These are phyloP conservation scores for Postia placenta DNA, from an alignment of 768 basidiomycete species.

Conservation along the genomic window DNA sequence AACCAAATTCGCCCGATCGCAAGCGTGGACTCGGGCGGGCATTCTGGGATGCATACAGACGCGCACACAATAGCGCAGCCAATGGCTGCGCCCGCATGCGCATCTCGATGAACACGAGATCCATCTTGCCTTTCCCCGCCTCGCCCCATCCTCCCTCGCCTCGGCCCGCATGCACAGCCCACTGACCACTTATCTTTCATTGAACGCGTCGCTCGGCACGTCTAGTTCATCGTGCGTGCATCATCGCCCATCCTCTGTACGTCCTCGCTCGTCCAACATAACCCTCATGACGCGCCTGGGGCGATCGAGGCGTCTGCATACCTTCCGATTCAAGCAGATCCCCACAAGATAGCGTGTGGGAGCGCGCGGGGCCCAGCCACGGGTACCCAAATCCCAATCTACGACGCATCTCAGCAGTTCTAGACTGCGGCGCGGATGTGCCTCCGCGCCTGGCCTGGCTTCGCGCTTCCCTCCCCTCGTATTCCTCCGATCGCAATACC, in stretches of 20 bases:
- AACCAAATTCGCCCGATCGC: conserved; percentile 3
- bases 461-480: neutral
- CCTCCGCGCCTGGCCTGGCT: neutral
- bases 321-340: neutral
- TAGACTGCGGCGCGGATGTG: neutral
- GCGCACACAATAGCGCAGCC: neutral
- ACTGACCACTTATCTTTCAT: too few species aligned
- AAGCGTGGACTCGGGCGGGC: neutral
- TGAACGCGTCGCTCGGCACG: neutral
- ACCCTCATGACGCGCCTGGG: neutral
- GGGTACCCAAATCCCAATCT: neutral
- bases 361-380: too few species aligned
- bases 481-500: neutral
- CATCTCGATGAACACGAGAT: neutral
- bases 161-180: neutral
- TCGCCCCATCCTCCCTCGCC: neutral
- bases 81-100: neutral
- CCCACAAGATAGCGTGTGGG: neutral
- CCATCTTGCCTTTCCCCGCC: neutral
- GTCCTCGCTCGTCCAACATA: neutral
- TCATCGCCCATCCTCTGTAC: neutral
- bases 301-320: neutral
- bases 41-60: neutral
- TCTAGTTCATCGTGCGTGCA: neutral
- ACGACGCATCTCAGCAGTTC: neutral